These are phyloP conservation scores for Parascedosporium putredinis DNA, from an alignment of 2,329 filamentous ascomycete species.

Conservation along the genomic window DNA sequence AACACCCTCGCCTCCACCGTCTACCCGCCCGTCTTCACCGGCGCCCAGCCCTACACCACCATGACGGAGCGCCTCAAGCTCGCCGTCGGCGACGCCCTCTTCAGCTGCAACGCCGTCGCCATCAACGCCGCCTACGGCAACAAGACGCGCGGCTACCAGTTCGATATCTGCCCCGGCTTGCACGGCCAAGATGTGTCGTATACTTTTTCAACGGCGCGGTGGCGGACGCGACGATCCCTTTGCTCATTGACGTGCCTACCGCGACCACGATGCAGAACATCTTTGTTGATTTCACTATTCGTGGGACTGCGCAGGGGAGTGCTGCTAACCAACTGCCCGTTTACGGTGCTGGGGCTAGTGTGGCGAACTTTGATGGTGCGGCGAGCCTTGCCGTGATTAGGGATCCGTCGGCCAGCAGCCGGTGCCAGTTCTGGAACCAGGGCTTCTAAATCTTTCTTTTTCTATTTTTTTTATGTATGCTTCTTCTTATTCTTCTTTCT, in stretches of 20 bases:
- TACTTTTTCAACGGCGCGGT: conserved; percentile 34
- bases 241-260: conserved; percentile 15
- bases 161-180: conserved; percentile 37
- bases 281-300: conserved; percentile 19
- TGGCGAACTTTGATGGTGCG: not conserved
- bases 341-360: not conserved
- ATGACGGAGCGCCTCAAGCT: conserved; percentile 16
- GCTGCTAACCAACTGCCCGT: not conserved
- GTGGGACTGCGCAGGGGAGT: not conserved
- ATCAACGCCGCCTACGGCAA: conserved; percentile 33
- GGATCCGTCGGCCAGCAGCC: not conserved
- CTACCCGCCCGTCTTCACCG: not conserved
- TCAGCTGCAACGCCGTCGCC: conserved; percentile 41
- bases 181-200: conserved; percentile 40
- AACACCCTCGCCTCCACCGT: conserved; percentile 12
- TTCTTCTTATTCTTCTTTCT: no score
- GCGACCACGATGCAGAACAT: conserved; percentile 21
- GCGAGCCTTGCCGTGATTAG: not conserved
- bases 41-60: not conserved
- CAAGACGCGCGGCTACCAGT: conserved; percentile 37
- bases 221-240: conserved; percentile 3
- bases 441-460: no score
- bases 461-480: no score
- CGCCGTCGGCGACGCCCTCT: conserved; percentile 28
- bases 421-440: not conserved